Evolutionary conservation across 768 basidiomycete species (phyloP).

Genomic region (Paxillus ammoniavirescens): DNA sequence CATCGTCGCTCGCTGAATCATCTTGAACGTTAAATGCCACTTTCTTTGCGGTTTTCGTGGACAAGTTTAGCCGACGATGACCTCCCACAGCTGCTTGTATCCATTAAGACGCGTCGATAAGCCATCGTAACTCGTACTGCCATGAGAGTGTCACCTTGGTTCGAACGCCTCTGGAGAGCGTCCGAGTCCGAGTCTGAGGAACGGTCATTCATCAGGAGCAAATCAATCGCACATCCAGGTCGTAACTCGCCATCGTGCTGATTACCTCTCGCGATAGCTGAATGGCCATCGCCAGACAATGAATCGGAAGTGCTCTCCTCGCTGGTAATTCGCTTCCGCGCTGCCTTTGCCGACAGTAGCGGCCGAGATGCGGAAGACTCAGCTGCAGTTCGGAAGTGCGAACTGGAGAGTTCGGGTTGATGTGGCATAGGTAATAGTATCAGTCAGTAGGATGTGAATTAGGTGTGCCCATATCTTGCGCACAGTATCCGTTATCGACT

Average conservation of each 20-base stretch:
- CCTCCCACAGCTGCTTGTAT: conserved; percentile 5
- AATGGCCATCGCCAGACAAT: conserved; percentile 6
- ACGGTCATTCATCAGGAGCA: background rate
- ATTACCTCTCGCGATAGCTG: background rate
- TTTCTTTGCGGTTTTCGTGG: conserved; percentile 4
- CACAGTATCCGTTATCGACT: too few species aligned
- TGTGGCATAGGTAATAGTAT: background rate
- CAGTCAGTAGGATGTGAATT: conserved; percentile 10
- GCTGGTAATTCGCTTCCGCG: conserved; percentile 10
- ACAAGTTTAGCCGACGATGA: background rate
- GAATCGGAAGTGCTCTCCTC: conserved; percentile 2
- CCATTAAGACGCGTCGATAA: background rate
- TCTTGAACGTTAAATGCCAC: conserved; percentile 15
- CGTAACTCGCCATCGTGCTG: conserved; percentile 12
- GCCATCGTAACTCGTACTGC: background rate
- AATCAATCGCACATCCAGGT: background rate
- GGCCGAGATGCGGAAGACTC: background rate
- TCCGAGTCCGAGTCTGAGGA: conserved; percentile 19
- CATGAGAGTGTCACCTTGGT: conserved; percentile 1
- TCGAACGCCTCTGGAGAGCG: background rate
- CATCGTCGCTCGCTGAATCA: conserved; percentile 14
- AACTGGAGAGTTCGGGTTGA: background rate
- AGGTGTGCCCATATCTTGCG: too few species aligned
- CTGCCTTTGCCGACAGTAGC: conserved; percentile 9
- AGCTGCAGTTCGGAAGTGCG: background rate